Conservation (phyloP, 352 stramenopile genomes). For the Phytophthora capsici region DNA sequence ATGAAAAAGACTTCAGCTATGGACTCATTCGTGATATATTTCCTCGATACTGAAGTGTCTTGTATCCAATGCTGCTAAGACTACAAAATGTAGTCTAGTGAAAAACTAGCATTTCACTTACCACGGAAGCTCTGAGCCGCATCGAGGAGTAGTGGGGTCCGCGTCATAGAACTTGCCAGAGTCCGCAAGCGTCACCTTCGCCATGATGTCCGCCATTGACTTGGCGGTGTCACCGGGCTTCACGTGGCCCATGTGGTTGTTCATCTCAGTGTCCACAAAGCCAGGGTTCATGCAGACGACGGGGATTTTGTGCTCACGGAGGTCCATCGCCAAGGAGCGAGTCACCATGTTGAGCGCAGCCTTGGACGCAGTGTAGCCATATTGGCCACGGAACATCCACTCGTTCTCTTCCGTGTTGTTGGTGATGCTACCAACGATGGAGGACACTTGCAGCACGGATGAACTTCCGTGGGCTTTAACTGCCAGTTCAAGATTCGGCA, state of each 20-base stretch:
- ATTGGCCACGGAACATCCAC: conserved; percentile 7
- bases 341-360: conserved; percentile 15
- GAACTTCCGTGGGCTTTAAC: not conserved
- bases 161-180: conserved; percentile 2
- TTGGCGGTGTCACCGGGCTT: not conserved
- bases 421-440: conserved; percentile 1
- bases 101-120: not conserved
- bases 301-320: conserved; percentile 10
- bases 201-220: conserved; percentile 4
- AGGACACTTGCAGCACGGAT: conserved; percentile 10
- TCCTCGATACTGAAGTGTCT: too few species aligned
- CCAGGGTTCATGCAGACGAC: conserved; percentile 5
- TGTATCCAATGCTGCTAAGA: too few species aligned
- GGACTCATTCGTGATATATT: not conserved
- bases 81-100: too few species aligned
- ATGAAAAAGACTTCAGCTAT: too few species aligned
- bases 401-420: conserved; percentile 12
- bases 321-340: conserved; percentile 5
- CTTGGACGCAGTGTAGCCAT: conserved; percentile 15
- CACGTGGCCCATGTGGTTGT: conserved; percentile 4
- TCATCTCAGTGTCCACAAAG: conserved; percentile 7
- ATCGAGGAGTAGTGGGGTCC: not conserved
- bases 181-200: not conserved
- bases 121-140: conserved; percentile 3
- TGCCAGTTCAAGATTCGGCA: conserved; percentile 9